phyloP scores from a whole-genome alignment of 1,284 basidiomycete genomes.

The Garcileccinum viscosum region DNA sequence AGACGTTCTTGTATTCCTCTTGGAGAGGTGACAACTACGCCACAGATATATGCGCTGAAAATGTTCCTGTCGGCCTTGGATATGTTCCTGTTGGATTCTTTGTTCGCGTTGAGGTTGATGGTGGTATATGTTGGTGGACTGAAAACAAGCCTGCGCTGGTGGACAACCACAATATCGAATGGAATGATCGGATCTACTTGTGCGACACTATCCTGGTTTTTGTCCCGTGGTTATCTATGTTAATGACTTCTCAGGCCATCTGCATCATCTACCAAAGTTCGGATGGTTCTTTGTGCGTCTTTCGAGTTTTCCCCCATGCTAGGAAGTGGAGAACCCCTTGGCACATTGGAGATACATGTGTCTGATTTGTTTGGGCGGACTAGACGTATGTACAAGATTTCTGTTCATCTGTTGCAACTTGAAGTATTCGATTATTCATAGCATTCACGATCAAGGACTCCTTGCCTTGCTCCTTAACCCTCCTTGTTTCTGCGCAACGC shows the following conservation, averaged over 20 bases:
- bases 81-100: constrained; percentile 19
- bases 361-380: constrained; percentile 5
- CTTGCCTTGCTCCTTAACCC: background rate
- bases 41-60: constrained; percentile 12
- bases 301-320: constrained; percentile 20
- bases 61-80: constrained; percentile 8
- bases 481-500: background rate
- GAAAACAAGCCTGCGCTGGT: constrained; percentile 2
- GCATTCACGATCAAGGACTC: background rate
- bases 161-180: constrained; percentile 4
- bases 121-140: constrained; percentile 1
- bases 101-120: background rate
- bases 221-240: background rate
- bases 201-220: background rate
- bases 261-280: background rate
- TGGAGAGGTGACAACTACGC: background rate
- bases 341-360: background rate
- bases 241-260: constrained; percentile 10
- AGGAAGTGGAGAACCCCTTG: constrained; percentile 16
- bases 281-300: constrained; percentile 17
- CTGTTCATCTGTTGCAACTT: background rate
- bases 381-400: background rate
- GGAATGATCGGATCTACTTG: constrained; percentile 16
- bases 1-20: background rate
- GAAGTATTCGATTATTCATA: background rate